Evolutionary conservation across 2,329 filamentous ascomycete genomes (phyloP).

Genomic region (Akanthomyces uredinophilus): DNA sequence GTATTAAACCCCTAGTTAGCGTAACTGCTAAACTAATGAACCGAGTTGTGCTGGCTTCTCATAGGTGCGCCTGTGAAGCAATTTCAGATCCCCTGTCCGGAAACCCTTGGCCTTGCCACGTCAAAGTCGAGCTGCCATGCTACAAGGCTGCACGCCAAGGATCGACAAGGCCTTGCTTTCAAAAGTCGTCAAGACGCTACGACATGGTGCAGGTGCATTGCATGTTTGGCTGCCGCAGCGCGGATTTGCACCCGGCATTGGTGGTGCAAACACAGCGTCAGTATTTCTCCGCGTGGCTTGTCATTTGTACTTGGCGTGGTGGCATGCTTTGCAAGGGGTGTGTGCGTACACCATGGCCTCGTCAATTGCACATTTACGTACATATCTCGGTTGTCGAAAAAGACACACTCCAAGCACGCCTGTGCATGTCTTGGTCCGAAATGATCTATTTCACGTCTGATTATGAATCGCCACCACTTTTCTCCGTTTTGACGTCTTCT

Average conservation of each 20-base stretch:
- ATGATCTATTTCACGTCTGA: background rate
- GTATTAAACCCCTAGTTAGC: too few relatives aligned
- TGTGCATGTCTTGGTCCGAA: background rate
- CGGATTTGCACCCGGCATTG: too few relatives aligned
- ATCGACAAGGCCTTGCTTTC: background rate
- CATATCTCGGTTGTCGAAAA: too few relatives aligned
- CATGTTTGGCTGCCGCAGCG: background rate
- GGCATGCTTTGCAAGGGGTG: background rate
- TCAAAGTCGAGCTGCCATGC: background rate
- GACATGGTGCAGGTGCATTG: background rate
- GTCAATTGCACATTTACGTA: slow-evolving; percentile 3
- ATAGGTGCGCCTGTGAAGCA: background rate
- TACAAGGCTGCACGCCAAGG: background rate
- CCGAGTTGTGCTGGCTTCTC: background rate
- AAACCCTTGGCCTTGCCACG: background rate
- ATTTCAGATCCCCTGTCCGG: too few relatives aligned
- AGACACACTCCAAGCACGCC: background rate
- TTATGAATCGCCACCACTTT: background rate
- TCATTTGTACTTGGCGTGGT: background rate
- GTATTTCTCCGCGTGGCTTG: too few relatives aligned
- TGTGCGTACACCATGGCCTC: background rate
- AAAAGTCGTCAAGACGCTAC: background rate
- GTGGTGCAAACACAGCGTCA: too few relatives aligned
- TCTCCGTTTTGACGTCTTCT: background rate
- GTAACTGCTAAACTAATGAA: too few relatives aligned